Percentiles rank a stretch among this genome's conserved stretches.
These are phyloP conservation scores for Daldinia decipiens DNA, from an alignment of 495 filamentous ascomycete genomes.

Conservation along the genomic window DNA sequence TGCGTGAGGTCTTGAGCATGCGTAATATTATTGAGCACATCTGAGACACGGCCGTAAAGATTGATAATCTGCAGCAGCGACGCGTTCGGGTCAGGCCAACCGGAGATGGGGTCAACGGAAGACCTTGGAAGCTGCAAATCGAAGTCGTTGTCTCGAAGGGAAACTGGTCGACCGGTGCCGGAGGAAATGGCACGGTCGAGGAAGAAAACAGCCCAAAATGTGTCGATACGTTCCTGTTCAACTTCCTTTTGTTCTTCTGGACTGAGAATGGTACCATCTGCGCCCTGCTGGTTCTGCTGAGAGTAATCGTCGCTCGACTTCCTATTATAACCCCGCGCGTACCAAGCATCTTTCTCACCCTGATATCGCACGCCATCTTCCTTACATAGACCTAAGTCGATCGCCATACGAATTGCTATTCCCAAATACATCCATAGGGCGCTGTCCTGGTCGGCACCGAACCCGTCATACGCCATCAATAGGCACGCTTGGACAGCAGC, in stretches of 20 bases:
- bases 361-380: slow-evolving; percentile 77
- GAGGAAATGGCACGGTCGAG: slow-evolving; percentile 86
- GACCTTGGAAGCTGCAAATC: slow-evolving; percentile 76
- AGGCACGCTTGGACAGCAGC: slow-evolving; percentile 82
- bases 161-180: slow-evolving; percentile 82
- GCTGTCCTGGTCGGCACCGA: slow-evolving; percentile 85
- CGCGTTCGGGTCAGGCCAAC: slow-evolving; percentile 80
- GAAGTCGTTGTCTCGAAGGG: slow-evolving; percentile 81
- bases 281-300: slow-evolving; percentile 49
- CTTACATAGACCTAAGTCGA: slow-evolving; percentile 85
- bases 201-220: slow-evolving; percentile 88
- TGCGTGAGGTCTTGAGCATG: slow-evolving; percentile 76
- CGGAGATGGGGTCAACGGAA: slow-evolving; percentile 66
- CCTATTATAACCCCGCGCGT: slow-evolving; percentile 53
- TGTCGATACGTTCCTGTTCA: slow-evolving; percentile 79
- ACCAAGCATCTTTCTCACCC: slow-evolving; percentile 64
- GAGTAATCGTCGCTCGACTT: slow-evolving; percentile 47
- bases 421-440: slow-evolving; percentile 92
- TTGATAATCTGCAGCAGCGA: slow-evolving; percentile 83
- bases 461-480: slow-evolving; percentile 84
- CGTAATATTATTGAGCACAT: slow-evolving; percentile 84
- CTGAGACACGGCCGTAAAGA: slow-evolving; percentile 82
- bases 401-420: slow-evolving; percentile 84
- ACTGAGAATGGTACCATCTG: slow-evolving; percentile 54
- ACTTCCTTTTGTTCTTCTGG: slow-evolving; percentile 67